These are phyloP conservation scores for Coemansia sp. DNA, from an alignment of 192 early-diverging fungal genomes.

Conservation along the genomic window DNA sequence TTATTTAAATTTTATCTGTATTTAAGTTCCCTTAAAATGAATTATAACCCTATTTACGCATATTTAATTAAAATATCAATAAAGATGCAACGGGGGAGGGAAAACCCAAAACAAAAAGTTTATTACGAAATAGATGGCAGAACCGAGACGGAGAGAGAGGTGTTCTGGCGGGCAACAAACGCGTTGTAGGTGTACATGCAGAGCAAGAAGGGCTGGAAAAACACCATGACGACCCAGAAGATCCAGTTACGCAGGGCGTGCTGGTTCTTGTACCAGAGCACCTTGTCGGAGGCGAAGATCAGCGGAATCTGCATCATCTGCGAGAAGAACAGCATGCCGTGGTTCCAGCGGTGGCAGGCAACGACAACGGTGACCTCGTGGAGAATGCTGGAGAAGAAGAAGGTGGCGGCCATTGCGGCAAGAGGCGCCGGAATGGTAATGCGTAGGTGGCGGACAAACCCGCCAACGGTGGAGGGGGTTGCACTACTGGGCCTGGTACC, in stretches of 20 bases:
- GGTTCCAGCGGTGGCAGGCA: constrained; percentile 47
- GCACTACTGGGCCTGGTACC: not conserved
- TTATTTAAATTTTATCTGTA: too few species aligned
- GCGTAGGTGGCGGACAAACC: constrained; percentile 9
- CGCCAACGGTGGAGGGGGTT: not conserved
- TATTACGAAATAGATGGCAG: not conserved
- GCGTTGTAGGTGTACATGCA: constrained; percentile 64
- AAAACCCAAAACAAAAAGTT: not conserved
- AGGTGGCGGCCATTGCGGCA: constrained; percentile 52
- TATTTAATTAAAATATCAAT: too few species aligned
- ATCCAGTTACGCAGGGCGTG: constrained; percentile 74
- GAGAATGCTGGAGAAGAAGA: constrained; percentile 52
- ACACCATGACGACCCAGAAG: constrained; percentile 92
- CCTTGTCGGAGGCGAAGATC: constrained; percentile 64
- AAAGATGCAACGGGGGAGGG: too few species aligned
- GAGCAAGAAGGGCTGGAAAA: constrained; percentile 77
- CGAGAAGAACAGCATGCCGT: constrained; percentile 51
- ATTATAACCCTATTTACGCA: too few species aligned
- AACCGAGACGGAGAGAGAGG: not conserved
- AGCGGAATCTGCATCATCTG: constrained; percentile 79
- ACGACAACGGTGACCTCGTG: constrained; percentile 47
- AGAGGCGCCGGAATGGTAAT: constrained; percentile 31
- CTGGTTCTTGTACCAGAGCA: constrained; percentile 60
- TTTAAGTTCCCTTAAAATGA: too few species aligned
- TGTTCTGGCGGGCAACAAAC: constrained; percentile 8